phyloP scores from a whole-genome alignment of 2,329 filamentous ascomycete genomes.

The Fusarium cyanostomum region DNA sequence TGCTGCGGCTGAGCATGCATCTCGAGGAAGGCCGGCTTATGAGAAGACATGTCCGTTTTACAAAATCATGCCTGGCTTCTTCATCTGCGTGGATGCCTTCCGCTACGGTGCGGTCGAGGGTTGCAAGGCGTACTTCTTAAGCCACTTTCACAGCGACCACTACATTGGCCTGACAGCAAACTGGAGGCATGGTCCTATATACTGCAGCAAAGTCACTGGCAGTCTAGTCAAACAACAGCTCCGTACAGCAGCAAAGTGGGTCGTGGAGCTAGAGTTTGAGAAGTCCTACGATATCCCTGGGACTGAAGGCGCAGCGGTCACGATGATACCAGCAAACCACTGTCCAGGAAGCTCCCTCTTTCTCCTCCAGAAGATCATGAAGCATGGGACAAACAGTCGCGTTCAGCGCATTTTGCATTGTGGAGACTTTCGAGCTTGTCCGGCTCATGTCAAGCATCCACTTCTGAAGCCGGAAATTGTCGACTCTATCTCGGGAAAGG shows the following conservation, averaged over 20 bases:
- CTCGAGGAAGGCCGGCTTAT: conserved; percentile 86
- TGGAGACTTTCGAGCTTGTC: conserved; percentile 93
- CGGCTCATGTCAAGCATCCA: conserved; percentile 83
- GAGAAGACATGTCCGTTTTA: conserved; percentile 96
- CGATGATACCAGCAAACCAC: conserved; percentile 96
- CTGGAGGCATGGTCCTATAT: conserved; percentile 95
- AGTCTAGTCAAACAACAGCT: conserved; percentile 90
- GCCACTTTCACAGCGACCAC: conserved; percentile 98
- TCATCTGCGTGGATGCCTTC: conserved; percentile 94
- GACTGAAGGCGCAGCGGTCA: conserved; percentile 85
- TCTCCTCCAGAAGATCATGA: conserved; percentile 83
- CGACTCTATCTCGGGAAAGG: conserved; percentile 75
- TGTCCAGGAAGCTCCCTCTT: conserved; percentile 96
- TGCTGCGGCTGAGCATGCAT: conserved; percentile 79
- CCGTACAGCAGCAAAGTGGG: conserved; percentile 84
- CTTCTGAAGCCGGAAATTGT: conserved; percentile 78
- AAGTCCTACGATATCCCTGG: conserved; percentile 79
- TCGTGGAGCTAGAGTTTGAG: conserved; percentile 88
- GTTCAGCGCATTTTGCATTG: conserved; percentile 89
- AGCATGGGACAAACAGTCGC: conserved; percentile 66
- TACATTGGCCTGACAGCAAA: conserved; percentile 89
- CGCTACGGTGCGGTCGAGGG: conserved; percentile 93
- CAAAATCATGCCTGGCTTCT: conserved; percentile 94
- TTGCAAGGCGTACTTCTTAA: conserved; percentile 94
- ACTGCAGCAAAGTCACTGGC: conserved; percentile 91